Base-by-base conservation (phyloP, 2,329 filamentous ascomycete genomes). In the Fusarium vanettenii region DNA sequence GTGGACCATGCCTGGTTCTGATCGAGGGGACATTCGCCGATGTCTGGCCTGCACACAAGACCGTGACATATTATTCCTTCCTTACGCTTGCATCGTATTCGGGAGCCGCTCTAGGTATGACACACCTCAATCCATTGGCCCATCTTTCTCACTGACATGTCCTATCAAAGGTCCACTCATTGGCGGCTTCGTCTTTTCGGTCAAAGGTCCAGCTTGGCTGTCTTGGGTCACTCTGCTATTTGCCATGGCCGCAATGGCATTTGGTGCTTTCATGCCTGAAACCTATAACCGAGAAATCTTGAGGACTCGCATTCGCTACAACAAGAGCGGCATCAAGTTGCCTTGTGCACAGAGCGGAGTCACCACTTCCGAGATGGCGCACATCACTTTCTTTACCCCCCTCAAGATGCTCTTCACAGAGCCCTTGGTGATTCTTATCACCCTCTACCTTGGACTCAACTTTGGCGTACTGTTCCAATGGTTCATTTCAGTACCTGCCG, bases 21-120 rank as follows among this genome's bases (percentile, higher is more conserved):
- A 67, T 67, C 16, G 64, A 67, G 45, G 64, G 64, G 2, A 67
- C 64, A 20, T 67, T 67, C 35, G 64, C 64, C 5, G 57, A 67
- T 22, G 64, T 67, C 13, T 67, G 64, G 64, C 27, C 64, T 14
- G 64, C 64, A 35, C 25, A 62, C 20, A 67, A 67, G 29, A 67
- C 57, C 16, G 64, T 67, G 25, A 67, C 64, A 16, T 67, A 66
- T 37, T 67, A 67, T 45, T 67, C 64, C 18, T 67, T 67, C 45
- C 48, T 67, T 18, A 67, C 64, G 3, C 33, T 62, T 27, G 64
- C 64, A 27, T 67, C 64, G 6, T 67, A 56, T 50, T 56, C 20
- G 16, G 64, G 64, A 45, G 64, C 64, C 18, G 64, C 64, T 41
- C 39, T 67, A 22, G 64, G 64, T 67, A 61, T 18, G 64, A 6